Conservation (phyloP, 176 grass and related monocot genomes). For the Stipa capillata region DNA sequence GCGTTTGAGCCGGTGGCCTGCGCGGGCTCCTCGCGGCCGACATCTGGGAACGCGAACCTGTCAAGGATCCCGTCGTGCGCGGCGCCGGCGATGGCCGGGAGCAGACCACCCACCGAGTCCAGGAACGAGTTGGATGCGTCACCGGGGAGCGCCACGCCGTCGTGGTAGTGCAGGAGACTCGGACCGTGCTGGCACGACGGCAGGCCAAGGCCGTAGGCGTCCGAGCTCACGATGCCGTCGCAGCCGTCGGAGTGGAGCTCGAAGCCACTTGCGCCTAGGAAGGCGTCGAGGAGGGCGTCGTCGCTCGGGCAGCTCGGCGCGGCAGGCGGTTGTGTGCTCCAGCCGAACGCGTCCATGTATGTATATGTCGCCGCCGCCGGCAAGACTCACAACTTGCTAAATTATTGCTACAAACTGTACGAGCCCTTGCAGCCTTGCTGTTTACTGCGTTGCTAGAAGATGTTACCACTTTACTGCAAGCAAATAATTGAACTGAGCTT, state of each 20-base stretch:
- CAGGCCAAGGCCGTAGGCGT: conserved; percentile 5
- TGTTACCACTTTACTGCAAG: not conserved
- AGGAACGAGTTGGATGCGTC: not conserved
- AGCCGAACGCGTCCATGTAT: conserved; percentile 39
- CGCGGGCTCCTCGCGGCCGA: not conserved
- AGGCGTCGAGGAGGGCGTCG: conserved; percentile 10
- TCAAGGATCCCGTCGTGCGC: not conserved
- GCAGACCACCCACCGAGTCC: not conserved
- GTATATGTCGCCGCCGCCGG: not conserved
- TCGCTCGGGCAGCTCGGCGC: not conserved
- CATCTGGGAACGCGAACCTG: not conserved
- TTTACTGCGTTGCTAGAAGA: not conserved
- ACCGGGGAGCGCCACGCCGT: not conserved
- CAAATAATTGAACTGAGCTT: not conserved
- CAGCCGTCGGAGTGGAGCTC: not conserved
- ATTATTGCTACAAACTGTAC: not conserved
- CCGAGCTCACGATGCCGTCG: not conserved
- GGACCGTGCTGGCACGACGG: not conserved
- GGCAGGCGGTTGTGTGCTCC: conserved; percentile 15
- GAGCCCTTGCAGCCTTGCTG: not conserved
- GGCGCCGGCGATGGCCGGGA: not conserved
- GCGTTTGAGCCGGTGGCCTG: conserved; percentile 9
- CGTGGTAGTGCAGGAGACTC: not conserved
- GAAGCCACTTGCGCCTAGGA: conserved; percentile 8
- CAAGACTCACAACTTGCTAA: not conserved